These are phyloP conservation scores for Suillus ampliporus DNA, from an alignment of 768 basidiomycete species.

Conservation along the genomic window DNA sequence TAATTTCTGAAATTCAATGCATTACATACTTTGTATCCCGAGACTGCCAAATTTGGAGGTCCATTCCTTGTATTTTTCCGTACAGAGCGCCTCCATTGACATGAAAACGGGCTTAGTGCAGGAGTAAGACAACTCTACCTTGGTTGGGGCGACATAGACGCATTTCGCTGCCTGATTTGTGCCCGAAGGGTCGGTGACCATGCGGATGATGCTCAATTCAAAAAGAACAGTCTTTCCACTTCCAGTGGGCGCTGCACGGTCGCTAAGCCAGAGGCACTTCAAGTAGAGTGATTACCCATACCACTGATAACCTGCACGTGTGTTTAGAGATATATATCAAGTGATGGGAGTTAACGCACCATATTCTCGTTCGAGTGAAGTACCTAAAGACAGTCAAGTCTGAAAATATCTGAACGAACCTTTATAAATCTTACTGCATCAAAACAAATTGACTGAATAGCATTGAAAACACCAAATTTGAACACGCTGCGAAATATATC, in stretches of 20 bases:
- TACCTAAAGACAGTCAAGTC: conserved; percentile 47
- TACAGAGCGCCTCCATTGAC: conserved; percentile 74
- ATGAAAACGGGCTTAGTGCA: neutral
- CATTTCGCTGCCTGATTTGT: conserved; percentile 56
- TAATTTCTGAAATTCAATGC: neutral
- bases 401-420: neutral
- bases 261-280: conserved; percentile 11
- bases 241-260: conserved; percentile 82
- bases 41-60: conserved; percentile 74
- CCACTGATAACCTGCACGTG: conserved; percentile 70
- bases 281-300: conserved; percentile 33
- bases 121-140: conserved; percentile 49
- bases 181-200: conserved; percentile 54
- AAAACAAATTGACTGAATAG: conserved; percentile 86
- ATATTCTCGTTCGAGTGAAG: conserved; percentile 65
- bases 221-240: conserved; percentile 97
- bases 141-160: conserved; percentile 94
- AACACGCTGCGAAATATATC: conserved; percentile 82
- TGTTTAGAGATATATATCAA: conserved; percentile 17
- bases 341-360: conserved; percentile 45
- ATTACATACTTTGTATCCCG: conserved; percentile 71
- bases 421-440: conserved; percentile 57
- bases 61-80: conserved; percentile 89
- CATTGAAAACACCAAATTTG: conserved; percentile 91
- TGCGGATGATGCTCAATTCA: conserved; percentile 85